Conservation (phyloP, 2,329 filamentous ascomycete species). For the Epichloe gansuensis region DNA sequence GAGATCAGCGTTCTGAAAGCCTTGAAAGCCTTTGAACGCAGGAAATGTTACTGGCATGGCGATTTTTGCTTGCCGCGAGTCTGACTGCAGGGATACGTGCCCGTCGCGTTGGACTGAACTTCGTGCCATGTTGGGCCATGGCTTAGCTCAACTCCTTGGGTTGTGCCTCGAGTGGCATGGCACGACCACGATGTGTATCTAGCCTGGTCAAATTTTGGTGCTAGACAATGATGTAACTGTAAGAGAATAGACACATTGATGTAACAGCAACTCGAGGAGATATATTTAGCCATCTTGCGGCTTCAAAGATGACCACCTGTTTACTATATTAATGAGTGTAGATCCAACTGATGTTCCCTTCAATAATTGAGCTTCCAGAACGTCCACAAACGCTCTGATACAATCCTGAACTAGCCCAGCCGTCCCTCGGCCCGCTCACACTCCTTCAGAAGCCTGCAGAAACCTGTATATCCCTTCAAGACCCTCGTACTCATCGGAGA, state of each 20-base stretch:
- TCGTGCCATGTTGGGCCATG: too few relatives aligned
- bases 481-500: constrained; percentile 39
- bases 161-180: background rate
- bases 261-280: background rate
- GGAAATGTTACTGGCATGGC: too few relatives aligned
- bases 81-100: too few relatives aligned
- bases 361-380: background rate
- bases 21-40: too few relatives aligned
- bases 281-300: background rate
- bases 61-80: too few relatives aligned
- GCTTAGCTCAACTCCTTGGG: background rate
- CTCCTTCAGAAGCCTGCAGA: constrained; percentile 42
- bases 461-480: constrained; percentile 47
- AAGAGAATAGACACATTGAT: background rate
- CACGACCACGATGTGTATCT: background rate
- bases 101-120: too few relatives aligned
- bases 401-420: constrained; percentile 13
- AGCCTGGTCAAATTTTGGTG: too few relatives aligned
- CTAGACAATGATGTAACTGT: too few relatives aligned
- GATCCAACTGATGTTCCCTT: constrained; percentile 3
- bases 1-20: too few relatives aligned
- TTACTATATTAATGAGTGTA: constrained; percentile 11
- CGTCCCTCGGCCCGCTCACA: constrained; percentile 34
- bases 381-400: background rate
- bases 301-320: too few relatives aligned